Percentiles rank a stretch among this genome's conserved stretches.
Conservation (phyloP, 2,329 filamentous ascomycete species). For the Hortaea werneckii region DNA sequence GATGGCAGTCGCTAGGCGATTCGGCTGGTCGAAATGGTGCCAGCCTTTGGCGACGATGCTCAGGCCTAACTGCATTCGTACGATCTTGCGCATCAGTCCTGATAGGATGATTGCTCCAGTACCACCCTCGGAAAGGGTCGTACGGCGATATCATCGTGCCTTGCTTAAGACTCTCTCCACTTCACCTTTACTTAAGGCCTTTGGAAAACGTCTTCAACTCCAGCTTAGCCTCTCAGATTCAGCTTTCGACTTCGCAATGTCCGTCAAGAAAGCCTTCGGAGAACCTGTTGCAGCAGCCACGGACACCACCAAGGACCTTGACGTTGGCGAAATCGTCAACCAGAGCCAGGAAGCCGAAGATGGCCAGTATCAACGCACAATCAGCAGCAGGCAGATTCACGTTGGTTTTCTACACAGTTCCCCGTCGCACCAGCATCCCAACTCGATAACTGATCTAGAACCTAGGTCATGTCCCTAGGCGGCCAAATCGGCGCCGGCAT, state of each 20-base stretch:
- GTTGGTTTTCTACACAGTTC: background rate
- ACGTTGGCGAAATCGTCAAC: background rate
- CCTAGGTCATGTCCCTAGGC: slow-evolving; percentile 19
- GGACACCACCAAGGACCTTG: background rate
- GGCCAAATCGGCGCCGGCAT: slow-evolving; percentile 40
- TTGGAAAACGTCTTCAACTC: too few relatives aligned
- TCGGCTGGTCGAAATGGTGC: too few relatives aligned
- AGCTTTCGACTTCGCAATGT: background rate
- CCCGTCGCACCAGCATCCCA: background rate
- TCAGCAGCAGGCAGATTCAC: slow-evolving; percentile 7
- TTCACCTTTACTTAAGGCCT: too few relatives aligned
- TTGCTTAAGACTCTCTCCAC: too few relatives aligned
- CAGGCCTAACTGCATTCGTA: too few relatives aligned
- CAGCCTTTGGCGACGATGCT: too few relatives aligned
- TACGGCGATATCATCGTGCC: too few relatives aligned
- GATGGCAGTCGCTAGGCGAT: too few relatives aligned
- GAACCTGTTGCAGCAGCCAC: background rate
- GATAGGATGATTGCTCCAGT: too few relatives aligned
- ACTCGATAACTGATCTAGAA: background rate
- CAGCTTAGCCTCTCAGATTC: too few relatives aligned
- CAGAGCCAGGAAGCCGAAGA: slow-evolving; percentile 1
- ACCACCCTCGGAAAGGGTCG: too few relatives aligned
- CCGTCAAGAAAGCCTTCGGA: background rate
- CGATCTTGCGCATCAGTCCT: too few relatives aligned
- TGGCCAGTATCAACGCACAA: slow-evolving; percentile 7